phyloP scores from a whole-genome alignment of 495 filamentous ascomycete species.

The Aspergillus bridgeri region DNA sequence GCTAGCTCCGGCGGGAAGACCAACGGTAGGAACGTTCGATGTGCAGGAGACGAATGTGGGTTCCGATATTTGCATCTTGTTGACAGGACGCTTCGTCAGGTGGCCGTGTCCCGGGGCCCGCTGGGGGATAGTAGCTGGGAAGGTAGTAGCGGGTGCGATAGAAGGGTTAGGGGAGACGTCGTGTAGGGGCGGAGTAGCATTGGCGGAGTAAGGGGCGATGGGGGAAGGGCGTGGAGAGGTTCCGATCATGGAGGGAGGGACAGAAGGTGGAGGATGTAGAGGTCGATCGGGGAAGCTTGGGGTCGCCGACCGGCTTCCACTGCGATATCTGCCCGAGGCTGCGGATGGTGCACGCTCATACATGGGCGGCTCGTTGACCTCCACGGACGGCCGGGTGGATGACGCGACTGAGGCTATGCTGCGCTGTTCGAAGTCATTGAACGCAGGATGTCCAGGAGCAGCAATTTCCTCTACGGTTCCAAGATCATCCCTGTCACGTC shows the following conservation, averaged over 20 bases:
- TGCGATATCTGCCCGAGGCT: constrained; percentile 43
- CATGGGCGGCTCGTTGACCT: constrained; percentile 26
- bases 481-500: constrained; percentile 46
- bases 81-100: constrained; percentile 61
- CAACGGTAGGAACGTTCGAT: constrained; percentile 65
- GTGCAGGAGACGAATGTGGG: constrained; percentile 77
- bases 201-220: constrained; percentile 50
- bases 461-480: constrained; percentile 35
- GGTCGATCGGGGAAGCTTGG: constrained; percentile 40
- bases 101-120: constrained; percentile 25
- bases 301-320: constrained; percentile 45
- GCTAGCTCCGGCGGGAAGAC: constrained; percentile 52
- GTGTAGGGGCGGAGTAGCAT: constrained; percentile 54
- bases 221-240: constrained; percentile 53
- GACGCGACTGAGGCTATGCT: constrained; percentile 26
- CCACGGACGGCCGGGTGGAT: constrained; percentile 42
- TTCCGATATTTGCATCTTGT: constrained; percentile 77
- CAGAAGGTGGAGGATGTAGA: constrained; percentile 31
- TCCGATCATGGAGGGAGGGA: constrained; percentile 40
- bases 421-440: constrained; percentile 28
- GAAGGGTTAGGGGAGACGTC: constrained; percentile 33
- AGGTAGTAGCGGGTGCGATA: constrained; percentile 15
- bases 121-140: constrained; percentile 25
- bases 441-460: constrained; percentile 21
- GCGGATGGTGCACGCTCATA: constrained; percentile 42